These are phyloP conservation scores for Aspergillus vadensis DNA, from an alignment of 2,329 filamentous ascomycete genomes.

Conservation along the genomic window DNA sequence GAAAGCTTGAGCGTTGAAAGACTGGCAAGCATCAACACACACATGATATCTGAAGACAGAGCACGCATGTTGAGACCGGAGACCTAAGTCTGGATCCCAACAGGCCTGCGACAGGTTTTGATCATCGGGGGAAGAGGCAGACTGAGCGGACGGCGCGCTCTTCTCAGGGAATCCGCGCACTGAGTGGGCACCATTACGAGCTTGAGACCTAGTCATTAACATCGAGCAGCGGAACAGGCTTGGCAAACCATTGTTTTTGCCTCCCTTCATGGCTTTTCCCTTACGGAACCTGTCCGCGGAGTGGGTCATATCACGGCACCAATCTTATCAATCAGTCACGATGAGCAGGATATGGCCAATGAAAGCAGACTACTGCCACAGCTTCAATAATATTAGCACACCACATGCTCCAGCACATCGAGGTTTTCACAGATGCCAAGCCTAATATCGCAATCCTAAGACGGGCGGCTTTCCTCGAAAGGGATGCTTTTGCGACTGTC, in stretches of 20 bases:
- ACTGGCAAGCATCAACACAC: too few relatives aligned
- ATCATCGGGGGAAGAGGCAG: neutral
- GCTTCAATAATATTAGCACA: neutral
- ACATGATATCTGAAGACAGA: too few relatives aligned
- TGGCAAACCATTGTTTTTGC: neutral
- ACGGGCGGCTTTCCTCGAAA: neutral
- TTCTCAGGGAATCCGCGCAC: neutral
- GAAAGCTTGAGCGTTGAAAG: too few relatives aligned
- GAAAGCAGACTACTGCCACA: neutral
- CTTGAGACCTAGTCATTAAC: neutral
- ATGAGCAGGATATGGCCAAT: neutral
- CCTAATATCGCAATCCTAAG: neutral
- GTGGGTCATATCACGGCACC: neutral
- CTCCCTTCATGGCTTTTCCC: neutral
- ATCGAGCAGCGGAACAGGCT: neutral
- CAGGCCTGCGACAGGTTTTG: neutral
- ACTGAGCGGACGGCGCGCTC: neutral
- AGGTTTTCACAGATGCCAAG: neutral
- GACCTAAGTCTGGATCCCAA: too few relatives aligned
- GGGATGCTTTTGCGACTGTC: neutral
- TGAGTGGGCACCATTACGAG: neutral
- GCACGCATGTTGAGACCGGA: too few relatives aligned
- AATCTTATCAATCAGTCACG: conserved; percentile 9
- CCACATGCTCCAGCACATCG: neutral
- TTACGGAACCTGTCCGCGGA: conserved; percentile 5